Evolutionary conservation across 2,329 filamentous ascomycete species (phyloP).

Genomic region (Apiospora rasikravindrae): DNA sequence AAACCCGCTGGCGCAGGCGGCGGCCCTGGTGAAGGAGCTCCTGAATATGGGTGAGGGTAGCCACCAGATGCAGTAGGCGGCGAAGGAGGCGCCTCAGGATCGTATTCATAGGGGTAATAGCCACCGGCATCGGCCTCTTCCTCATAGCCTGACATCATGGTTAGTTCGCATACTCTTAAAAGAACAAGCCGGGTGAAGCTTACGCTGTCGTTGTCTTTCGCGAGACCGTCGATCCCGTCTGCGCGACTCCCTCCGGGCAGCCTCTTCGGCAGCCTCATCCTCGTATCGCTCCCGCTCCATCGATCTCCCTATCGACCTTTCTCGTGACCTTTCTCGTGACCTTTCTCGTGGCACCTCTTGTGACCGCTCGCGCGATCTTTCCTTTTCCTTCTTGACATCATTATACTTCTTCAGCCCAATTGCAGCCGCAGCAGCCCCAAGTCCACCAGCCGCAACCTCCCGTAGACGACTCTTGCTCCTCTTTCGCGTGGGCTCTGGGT

Average conservation of each 20-base stretch:
- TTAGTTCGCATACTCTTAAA: background rate
- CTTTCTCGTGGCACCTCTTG: constrained; percentile 39
- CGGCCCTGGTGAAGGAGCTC: constrained; percentile 24
- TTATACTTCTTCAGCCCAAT: constrained; percentile 67
- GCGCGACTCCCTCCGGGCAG: constrained; percentile 32
- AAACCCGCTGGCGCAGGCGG: constrained; percentile 30
- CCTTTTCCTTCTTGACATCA: constrained; percentile 51
- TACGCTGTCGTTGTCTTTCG: constrained; percentile 43
- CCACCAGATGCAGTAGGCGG: constrained; percentile 39
- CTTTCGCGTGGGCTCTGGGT: constrained; percentile 41
- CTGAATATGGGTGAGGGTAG: constrained; percentile 34
- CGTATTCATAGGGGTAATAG: constrained; percentile 32
- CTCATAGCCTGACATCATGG: constrained; percentile 30
- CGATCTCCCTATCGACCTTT: constrained; percentile 33
- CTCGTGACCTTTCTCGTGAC: constrained; percentile 37
- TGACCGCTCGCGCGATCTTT: constrained; percentile 30
- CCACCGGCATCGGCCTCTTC: constrained; percentile 32
- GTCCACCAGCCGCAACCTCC: constrained; percentile 59
- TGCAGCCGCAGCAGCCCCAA: constrained; percentile 64
- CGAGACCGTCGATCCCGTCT: constrained; percentile 40
- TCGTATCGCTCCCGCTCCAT: constrained; percentile 33
- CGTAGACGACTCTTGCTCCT: constrained; percentile 61
- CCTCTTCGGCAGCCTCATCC: constrained; percentile 31
- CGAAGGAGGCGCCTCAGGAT: constrained; percentile 32
- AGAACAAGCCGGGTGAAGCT: constrained; percentile 19